Base-by-base conservation (phyloP, 1,284 basidiomycete species). In the Sporisorium scitamineum region DNA sequence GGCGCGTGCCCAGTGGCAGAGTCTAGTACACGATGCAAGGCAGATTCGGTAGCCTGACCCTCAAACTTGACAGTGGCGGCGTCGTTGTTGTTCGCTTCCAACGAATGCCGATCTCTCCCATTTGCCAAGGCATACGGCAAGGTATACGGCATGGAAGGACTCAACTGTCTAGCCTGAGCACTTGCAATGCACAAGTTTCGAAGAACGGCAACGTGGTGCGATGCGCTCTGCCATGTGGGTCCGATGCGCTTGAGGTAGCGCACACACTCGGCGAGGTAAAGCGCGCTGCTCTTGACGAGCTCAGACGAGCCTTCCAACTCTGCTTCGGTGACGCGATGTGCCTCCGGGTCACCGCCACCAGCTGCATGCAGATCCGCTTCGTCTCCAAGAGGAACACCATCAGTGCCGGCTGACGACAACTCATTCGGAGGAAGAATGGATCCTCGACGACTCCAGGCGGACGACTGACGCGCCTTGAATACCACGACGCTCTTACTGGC, bases 141-240 rank as follows among this genome's bases (percentile, higher is more conserved):
- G 0, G 53, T 18, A 11, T 24, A 5, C 18, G 32, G 32, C n/a
- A 45, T 37, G 2, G 64, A n/a, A 16, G 66, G 57, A 18, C 53
- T 69, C 26, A 20, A 9, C 5, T 55, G 66, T 29, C 72, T 57
- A 2, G 75, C 59, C 37, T 68, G 71, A 9, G 66, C 76, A 51
- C 76, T 76, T 14, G 69, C 73, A 31, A 70, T 57, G 48, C 70
- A 69, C 24, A 78, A 20, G 16, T 62, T 60, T 10, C 67, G 51
- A 5, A 78, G 54, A n/a, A 76, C 75, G 2, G 53, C 53, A 16
- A 78, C 73, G 53, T 78, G 76, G 34, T 78, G 67, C 29, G 58
- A 66, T 9, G 76, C 76, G 31, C 65, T 72, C 58, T 67, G 47
- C 76, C 76, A 78, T 4, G 76, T 78, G 9, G 61, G 69, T 16